phyloP scores from a whole-genome alignment of 2,329 filamentous ascomycete genomes.

The Aureobasidium sp. region DNA sequence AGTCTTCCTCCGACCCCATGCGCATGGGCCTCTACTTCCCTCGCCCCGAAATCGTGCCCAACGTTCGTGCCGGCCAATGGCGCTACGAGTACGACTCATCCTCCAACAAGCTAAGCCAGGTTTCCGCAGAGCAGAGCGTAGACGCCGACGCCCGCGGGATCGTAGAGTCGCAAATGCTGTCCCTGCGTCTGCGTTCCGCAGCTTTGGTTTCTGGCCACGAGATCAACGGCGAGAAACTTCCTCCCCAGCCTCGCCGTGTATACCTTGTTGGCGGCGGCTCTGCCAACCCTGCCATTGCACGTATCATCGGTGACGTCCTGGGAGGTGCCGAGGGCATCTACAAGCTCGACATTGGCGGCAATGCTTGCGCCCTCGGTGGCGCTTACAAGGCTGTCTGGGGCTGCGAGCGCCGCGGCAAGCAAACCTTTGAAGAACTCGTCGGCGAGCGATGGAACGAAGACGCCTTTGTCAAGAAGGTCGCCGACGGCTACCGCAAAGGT shows the following conservation, averaged over 20 bases:
- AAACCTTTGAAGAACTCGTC: constrained; percentile 86
- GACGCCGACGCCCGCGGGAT: constrained; percentile 76
- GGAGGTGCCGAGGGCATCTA: constrained; percentile 87
- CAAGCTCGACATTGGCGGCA: constrained; percentile 87
- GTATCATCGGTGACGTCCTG: constrained; percentile 78
- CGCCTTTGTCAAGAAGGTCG: constrained; percentile 74
- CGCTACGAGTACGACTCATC: constrained; percentile 58
- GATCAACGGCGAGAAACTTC: constrained; percentile 48
- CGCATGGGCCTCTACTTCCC: constrained; percentile 93
- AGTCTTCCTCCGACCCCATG: constrained; percentile 50
- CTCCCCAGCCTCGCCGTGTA: constrained; percentile 77
- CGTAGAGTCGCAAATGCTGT: constrained; percentile 90
- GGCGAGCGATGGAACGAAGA: constrained; percentile 79
- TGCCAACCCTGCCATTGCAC: constrained; percentile 80
- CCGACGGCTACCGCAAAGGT: constrained; percentile 68
- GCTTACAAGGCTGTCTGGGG: constrained; percentile 97
- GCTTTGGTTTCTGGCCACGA: constrained; percentile 54
- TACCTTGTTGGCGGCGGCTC: constrained; percentile 94
- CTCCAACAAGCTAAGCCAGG: constrained; percentile 39
- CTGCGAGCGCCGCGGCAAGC: constrained; percentile 55
- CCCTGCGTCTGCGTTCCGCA: constrained; percentile 76
- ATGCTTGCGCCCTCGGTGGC: constrained; percentile 87
- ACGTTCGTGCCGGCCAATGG: constrained; percentile 79
- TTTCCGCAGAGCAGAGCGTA: constrained; percentile 40
- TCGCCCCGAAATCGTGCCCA: constrained; percentile 91